These are phyloP conservation scores for Aegilops umbellulata DNA, from an alignment of 176 grass and related monocot species.

Conservation along the genomic window DNA sequence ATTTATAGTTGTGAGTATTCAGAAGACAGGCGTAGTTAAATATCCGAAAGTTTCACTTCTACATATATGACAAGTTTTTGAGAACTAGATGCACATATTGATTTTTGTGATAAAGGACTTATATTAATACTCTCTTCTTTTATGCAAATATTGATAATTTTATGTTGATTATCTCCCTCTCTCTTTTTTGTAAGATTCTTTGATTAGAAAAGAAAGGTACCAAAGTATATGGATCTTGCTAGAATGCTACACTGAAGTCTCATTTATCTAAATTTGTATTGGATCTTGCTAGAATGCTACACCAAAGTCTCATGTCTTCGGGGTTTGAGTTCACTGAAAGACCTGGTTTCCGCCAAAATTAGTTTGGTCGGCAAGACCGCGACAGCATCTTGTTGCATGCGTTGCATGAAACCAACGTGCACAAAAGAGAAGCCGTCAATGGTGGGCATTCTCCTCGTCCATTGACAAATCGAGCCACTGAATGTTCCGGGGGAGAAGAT, in stretches of 20 bases:
- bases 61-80: no score
- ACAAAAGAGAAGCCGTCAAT: background rate
- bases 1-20: no score
- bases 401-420: constrained; percentile 25
- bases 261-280: background rate
- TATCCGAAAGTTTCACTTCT: no score
- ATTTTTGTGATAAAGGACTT: no score
- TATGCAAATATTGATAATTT: no score
- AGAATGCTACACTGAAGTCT: background rate
- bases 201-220: no score
- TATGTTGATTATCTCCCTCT: no score
- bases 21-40: no score
- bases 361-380: constrained; percentile 2
- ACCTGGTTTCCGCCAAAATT: background rate
- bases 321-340: background rate
- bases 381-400: background rate
- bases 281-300: background rate
- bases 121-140: no score
- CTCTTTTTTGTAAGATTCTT: no score
- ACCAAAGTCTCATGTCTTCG: background rate
- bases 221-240: background rate
- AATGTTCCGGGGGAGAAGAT: background rate
- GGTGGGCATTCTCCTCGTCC: background rate
- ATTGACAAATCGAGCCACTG: constrained; percentile 2
- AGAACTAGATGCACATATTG: no score